A percentile compares a stretch with the other conserved stretches of the same genome.
Conservation (phyloP, 805 yeast genomes). For the Scheffersomyces amazonensis region DNA sequence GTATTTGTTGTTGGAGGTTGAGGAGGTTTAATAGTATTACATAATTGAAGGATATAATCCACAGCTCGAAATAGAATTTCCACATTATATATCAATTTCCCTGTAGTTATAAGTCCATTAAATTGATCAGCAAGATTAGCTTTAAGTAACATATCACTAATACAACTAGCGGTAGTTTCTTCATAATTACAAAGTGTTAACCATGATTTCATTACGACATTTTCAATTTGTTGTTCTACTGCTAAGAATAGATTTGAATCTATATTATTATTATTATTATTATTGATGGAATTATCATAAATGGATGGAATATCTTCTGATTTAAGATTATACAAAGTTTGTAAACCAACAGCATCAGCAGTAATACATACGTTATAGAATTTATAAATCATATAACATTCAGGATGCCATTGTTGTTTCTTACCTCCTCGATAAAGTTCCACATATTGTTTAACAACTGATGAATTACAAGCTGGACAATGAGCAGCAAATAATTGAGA, state of each 20-base stretch:
- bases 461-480: slow-evolving; percentile 91
- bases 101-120: slow-evolving; percentile 68
- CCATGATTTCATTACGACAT: slow-evolving; percentile 69
- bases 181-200: slow-evolving; percentile 82
- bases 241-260: slow-evolving; percentile 41
- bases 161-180: slow-evolving; percentile 84
- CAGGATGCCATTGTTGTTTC: slow-evolving; percentile 98
- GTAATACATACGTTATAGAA: slow-evolving; percentile 89
- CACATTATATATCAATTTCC: slow-evolving; percentile 66
- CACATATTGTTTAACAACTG: slow-evolving; percentile 91
- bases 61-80: slow-evolving; percentile 76
- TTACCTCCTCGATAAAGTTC: slow-evolving; percentile 88
- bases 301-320: slow-evolving; percentile 5
- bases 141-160: slow-evolving; percentile 84
- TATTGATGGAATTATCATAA: slow-evolving; percentile 3
- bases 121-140: slow-evolving; percentile 72
- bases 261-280: slow-evolving; percentile 6
- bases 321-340: slow-evolving; percentile 11
- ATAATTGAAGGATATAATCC: slow-evolving; percentile 44
- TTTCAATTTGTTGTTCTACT: slow-evolving; percentile 65
- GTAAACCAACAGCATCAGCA: slow-evolving; percentile 54
- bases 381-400: slow-evolving; percentile 96
- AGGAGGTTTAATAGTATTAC: slow-evolving; percentile 7
- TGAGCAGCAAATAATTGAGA: slow-evolving; percentile 80
- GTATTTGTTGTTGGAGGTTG: background rate